phyloP scores from a whole-genome alignment of 2,329 filamentous ascomycete species.

The Diplodia scrobiculata region DNA sequence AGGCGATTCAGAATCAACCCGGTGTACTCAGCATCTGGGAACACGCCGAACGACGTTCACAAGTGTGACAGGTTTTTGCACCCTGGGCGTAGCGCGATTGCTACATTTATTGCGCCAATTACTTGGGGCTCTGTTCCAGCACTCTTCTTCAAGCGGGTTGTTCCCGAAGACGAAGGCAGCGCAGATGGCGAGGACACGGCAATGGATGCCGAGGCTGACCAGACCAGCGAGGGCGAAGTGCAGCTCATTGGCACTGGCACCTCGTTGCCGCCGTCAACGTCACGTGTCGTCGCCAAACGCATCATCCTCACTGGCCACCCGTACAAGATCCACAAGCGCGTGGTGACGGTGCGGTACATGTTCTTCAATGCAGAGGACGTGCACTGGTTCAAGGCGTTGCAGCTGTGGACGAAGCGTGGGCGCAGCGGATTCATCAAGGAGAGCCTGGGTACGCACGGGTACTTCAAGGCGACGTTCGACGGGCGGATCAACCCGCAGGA shows the following conservation, averaged over 20 bases:
- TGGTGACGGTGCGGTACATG: slow-evolving; percentile 98
- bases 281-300: slow-evolving; percentile 86
- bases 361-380: slow-evolving; percentile 98
- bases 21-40: slow-evolving; percentile 84
- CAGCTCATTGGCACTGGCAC: slow-evolving; percentile 85
- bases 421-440: slow-evolving; percentile 92
- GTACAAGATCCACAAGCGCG: slow-evolving; percentile 97
- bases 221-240: slow-evolving; percentile 48
- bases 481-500: slow-evolving; percentile 95
- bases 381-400: slow-evolving; percentile 95
- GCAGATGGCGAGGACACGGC: slow-evolving; percentile 43
- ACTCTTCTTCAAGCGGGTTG: slow-evolving; percentile 75
- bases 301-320: slow-evolving; percentile 93
- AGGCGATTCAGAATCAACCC: slow-evolving; percentile 86
- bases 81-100: slow-evolving; percentile 84
- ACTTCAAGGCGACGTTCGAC: slow-evolving; percentile 99
- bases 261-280: slow-evolving; percentile 71
- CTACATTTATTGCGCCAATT: slow-evolving; percentile 84
- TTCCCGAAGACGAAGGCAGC: slow-evolving; percentile 51
- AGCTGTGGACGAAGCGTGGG: slow-evolving; percentile 89
- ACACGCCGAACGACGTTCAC: slow-evolving; percentile 93
- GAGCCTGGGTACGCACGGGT: slow-evolving; percentile 92
- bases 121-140: slow-evolving; percentile 92
- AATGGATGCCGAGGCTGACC: slow-evolving; percentile 30
- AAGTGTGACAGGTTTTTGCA: slow-evolving; percentile 93